Percentiles rank a stretch among this genome's conserved stretches.
Evolutionary conservation across 1,139 yeast genomes (phyloP).

Genomic region (Pichia cactophila): DNA sequence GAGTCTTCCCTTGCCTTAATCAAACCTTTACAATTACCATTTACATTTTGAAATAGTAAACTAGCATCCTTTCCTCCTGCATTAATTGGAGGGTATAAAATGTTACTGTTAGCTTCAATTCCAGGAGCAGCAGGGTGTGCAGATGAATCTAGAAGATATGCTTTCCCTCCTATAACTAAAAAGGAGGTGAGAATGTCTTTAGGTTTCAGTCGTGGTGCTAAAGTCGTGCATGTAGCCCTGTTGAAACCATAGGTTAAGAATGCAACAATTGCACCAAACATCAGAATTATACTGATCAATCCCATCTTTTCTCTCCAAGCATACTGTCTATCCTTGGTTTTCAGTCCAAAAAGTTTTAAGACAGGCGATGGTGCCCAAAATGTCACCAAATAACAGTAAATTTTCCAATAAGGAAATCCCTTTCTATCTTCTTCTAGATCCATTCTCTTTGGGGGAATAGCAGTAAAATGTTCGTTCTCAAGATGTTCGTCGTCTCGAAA

Average conservation of each 20-base stretch:
- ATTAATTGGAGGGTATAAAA: constrained; percentile 74
- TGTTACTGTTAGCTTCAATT: constrained; percentile 54
- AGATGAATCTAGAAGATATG: constrained; percentile 64
- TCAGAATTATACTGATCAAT: constrained; percentile 63
- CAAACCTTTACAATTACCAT: constrained; percentile 82
- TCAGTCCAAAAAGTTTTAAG: constrained; percentile 66
- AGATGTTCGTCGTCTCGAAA: constrained; percentile 3
- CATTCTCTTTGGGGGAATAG: constrained; percentile 18
- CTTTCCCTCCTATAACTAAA: constrained; percentile 73
- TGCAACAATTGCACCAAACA: constrained; percentile 73
- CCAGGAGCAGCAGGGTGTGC: constrained; percentile 81
- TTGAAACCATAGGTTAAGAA: constrained; percentile 90
- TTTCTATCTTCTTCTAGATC: constrained; percentile 21
- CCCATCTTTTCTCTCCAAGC: constrained; percentile 98
- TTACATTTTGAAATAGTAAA: constrained; percentile 87
- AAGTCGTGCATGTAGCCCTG: constrained; percentile 62
- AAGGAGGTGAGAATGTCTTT: constrained; percentile 53
- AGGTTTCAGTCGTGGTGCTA: constrained; percentile 46
- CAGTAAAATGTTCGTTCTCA: constrained; percentile 9
- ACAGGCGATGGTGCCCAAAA: constrained; percentile 89
- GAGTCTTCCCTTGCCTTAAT: constrained; percentile 68
- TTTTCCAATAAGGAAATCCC: constrained; percentile 61
- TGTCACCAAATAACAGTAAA: constrained; percentile 71
- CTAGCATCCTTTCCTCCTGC: constrained; percentile 92
- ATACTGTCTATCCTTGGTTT: constrained; percentile 71